Evolutionary conservation across 257 asterid genomes (phyloP).

Genomic region (Fraxinus pennsylvanica): DNA sequence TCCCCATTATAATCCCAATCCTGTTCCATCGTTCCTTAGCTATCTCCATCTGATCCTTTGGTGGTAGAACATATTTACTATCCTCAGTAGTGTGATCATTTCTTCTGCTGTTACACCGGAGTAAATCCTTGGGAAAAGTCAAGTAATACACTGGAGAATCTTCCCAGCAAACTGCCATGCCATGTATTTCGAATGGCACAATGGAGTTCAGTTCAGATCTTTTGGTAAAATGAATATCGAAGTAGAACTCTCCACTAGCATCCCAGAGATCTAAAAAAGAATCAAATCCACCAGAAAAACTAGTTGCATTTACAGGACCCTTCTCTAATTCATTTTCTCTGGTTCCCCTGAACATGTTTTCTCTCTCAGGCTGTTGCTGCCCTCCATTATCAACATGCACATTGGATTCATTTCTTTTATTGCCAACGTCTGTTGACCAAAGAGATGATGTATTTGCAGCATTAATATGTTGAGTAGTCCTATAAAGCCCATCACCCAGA

Average conservation of each 20-base stretch:
- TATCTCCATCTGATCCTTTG: slow-evolving; percentile 58
- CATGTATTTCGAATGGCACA: slow-evolving; percentile 82
- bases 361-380: slow-evolving; percentile 41
- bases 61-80: slow-evolving; percentile 43
- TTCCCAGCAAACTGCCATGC: slow-evolving; percentile 91
- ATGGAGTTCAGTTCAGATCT: slow-evolving; percentile 58
- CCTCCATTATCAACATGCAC: slow-evolving; percentile 32
- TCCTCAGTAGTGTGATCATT: slow-evolving; percentile 33
- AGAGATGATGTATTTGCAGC: slow-evolving; percentile 32
- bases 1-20: slow-evolving; percentile 69
- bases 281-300: slow-evolving; percentile 79
- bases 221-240: slow-evolving; percentile 77
- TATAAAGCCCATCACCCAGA: slow-evolving; percentile 23
- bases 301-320: slow-evolving; percentile 71
- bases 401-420: slow-evolving; percentile 28
- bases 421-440: slow-evolving; percentile 34
- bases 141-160: slow-evolving; percentile 84
- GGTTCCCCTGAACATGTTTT: slow-evolving; percentile 31
- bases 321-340: slow-evolving; percentile 44
- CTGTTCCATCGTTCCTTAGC: slow-evolving; percentile 75
- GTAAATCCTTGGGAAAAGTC: slow-evolving; percentile 80
- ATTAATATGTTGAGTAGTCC: slow-evolving; percentile 36
- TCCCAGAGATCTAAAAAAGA: slow-evolving; percentile 77
- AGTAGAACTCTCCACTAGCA: slow-evolving; percentile 62
- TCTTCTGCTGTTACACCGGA: slow-evolving; percentile 43